These are phyloP conservation scores for Dactylellina parvicollis DNA, from an alignment of 2,329 filamentous ascomycete species.

Conservation along the genomic window DNA sequence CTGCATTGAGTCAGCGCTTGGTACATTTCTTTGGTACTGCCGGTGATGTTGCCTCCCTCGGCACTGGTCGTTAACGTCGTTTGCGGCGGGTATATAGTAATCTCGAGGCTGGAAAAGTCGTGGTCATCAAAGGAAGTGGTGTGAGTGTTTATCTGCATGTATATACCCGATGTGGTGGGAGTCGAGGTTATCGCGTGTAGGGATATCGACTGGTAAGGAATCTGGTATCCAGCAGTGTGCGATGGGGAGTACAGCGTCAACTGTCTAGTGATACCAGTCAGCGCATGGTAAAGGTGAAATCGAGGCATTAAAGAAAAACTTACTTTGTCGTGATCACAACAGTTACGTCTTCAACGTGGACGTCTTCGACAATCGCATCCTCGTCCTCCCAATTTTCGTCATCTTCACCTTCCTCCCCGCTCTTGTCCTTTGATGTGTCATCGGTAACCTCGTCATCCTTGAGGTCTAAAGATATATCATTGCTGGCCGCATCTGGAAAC, in stretches of 20 bases:
- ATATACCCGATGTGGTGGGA: slow-evolving; percentile 48
- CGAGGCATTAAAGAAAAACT: not conserved
- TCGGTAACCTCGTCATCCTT: slow-evolving; percentile 1
- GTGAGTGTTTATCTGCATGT: slow-evolving; percentile 52
- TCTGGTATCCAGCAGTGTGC: slow-evolving; percentile 42
- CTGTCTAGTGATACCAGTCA: slow-evolving; percentile 17
- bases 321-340: slow-evolving; percentile 44
- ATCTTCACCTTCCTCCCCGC: slow-evolving; percentile 12
- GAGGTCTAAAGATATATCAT: slow-evolving; percentile 42
- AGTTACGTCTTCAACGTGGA: slow-evolving; percentile 41
- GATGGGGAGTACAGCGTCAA: slow-evolving; percentile 31
- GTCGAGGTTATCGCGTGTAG: slow-evolving; percentile 51
- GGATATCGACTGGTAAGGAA: slow-evolving; percentile 40
- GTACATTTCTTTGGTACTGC: slow-evolving; percentile 50
- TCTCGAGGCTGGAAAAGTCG: slow-evolving; percentile 44
- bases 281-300: not conserved
- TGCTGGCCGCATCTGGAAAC: slow-evolving; percentile 40
- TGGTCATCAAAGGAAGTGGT: slow-evolving; percentile 51
- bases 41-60: slow-evolving; percentile 35
- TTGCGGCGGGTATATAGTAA: slow-evolving; percentile 49
- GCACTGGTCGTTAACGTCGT: slow-evolving; percentile 44
- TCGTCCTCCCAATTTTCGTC: slow-evolving; percentile 53
- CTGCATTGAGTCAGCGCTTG: slow-evolving; percentile 38
- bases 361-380: slow-evolving; percentile 48
- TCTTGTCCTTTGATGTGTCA: not conserved